A percentile compares a stretch with the other conserved stretches of the same genome.
phyloP scores from a whole-genome alignment of 2,329 filamentous ascomycete genomes.

The Cladophialophora chaetospira region DNA sequence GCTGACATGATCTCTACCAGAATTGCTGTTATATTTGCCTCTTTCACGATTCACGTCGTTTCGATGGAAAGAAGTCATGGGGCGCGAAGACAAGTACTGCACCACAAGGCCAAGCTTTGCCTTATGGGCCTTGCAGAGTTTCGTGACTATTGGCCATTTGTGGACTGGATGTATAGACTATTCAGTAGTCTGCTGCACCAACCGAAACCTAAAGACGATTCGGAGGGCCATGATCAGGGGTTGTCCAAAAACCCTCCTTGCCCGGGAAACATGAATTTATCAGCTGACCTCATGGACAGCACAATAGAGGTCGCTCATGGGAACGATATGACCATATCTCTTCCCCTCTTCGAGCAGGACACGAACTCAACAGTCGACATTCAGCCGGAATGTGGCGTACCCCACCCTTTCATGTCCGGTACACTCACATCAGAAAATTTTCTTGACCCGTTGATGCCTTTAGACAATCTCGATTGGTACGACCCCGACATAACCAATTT shows the following conservation, averaged over 20 bases:
- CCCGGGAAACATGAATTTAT: slow-evolving; percentile 11
- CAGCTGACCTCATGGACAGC: slow-evolving; percentile 12
- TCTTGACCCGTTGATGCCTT: slow-evolving; percentile 18
- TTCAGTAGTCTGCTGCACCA: slow-evolving; percentile 15
- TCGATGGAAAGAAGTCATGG: slow-evolving; percentile 18
- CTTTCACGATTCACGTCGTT: slow-evolving; percentile 19
- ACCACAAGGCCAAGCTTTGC: slow-evolving; percentile 21
- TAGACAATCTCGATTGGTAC: slow-evolving; percentile 19
- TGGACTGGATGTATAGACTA: slow-evolving; percentile 21
- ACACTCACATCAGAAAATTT: slow-evolving; percentile 19
- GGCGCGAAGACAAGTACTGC: slow-evolving; percentile 19
- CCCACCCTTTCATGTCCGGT: slow-evolving; percentile 18
- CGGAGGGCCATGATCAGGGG: slow-evolving; percentile 8
- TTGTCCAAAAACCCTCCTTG: slow-evolving; percentile 15
- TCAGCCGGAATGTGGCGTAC: slow-evolving; percentile 12
- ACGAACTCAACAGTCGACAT: slow-evolving; percentile 11
- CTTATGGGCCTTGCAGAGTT: slow-evolving; percentile 17
- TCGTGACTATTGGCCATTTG: slow-evolving; percentile 23
- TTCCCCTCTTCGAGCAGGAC: slow-evolving; percentile 13
- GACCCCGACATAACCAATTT: slow-evolving; percentile 10
- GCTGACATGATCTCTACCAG: slow-evolving; percentile 11
- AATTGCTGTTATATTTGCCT: slow-evolving; percentile 20
- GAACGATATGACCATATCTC: slow-evolving; percentile 14
- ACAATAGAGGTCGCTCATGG: neutral
- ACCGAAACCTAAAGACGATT: slow-evolving; percentile 9